Evolutionary conservation across 73 alveolate species (phyloP), one percentile per base, ranked within the genome.

Genomic region (Symbiodinium natans): DNA sequence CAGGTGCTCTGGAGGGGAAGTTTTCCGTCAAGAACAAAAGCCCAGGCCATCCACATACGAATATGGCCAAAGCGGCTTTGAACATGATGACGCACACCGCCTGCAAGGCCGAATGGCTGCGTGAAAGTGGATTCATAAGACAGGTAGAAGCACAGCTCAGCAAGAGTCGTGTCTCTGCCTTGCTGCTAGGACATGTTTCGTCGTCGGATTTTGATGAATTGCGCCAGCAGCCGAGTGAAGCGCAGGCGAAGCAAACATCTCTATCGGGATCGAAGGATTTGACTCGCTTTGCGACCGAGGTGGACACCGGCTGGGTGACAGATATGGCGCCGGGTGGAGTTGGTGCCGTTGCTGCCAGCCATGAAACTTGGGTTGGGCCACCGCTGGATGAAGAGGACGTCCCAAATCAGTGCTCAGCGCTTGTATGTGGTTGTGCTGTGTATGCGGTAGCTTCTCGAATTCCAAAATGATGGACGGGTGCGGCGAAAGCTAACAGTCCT

Each of bases 291-390:
- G 99, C 99, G 99, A 99, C 99, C 59, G 95, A 99, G 98, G 99
- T 99, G 46, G 99, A 99, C 90, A 99, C 99, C 39, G 99, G 99
- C 41, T 99, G 99, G 99, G 99, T 99, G 82, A 99, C 99, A 25
- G 99, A 99, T 83, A 99, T 99, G 99, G 99, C 99, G 40, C 99
- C 95, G n/a, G 97, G 80, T 41, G 93, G 95, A 33, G 89, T 90
- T 27, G 97, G 97, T 41, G 48, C 43, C 33, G 97, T 90, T 31
- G 97, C 97, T n/a, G 97, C 97, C 39, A 90, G 89, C 19, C 97
- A 90, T 34, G 97, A 90, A 39, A 90, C 97, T 29, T 90, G 97
- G 97, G 80, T 90, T 6, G 97, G 97, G 29, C 97, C 97, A 5
- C 97, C 97, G 3, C 80, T 90, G 40, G 97, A 90, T 42, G 97